Evolutionary conservation across 306 rosid species (phyloP).

Genomic region (Malus asiatica): DNA sequence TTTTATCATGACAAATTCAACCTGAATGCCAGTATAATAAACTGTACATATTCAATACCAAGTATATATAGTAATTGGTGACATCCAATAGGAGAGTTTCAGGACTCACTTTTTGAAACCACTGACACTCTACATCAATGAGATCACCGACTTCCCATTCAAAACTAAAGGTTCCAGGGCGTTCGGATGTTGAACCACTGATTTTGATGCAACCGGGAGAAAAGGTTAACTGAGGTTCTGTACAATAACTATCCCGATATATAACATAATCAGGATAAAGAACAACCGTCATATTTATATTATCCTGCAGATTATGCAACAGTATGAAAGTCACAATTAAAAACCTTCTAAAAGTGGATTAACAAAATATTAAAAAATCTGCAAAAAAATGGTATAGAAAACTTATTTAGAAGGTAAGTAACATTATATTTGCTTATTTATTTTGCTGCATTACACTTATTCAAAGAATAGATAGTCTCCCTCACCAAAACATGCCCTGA

Average conservation of each 20-base stretch:
- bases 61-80: conserved; percentile 8
- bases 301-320: conserved; percentile 55
- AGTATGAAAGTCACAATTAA: conserved; percentile 14
- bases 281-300: conserved; percentile 43
- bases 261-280: conserved; percentile 75
- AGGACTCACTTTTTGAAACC: conserved; percentile 60
- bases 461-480: neutral
- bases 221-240: conserved; percentile 51
- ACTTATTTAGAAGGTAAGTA: neutral
- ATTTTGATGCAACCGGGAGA: conserved; percentile 55
- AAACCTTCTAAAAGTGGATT: neutral
- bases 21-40: conserved; percentile 42
- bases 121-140: conserved; percentile 47
- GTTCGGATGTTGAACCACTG: conserved; percentile 36
- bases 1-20: conserved; percentile 49
- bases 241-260: conserved; percentile 60
- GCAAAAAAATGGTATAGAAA: neutral
- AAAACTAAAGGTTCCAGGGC: conserved; percentile 37
- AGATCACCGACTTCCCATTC: conserved; percentile 73
- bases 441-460: neutral
- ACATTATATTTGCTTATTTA: neutral
- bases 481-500: neutral
- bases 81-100: conserved; percentile 9
- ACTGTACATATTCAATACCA: conserved; percentile 12
- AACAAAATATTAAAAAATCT: neutral